A percentile compares a stretch with the other conserved stretches of the same genome.
Conservation (phyloP, 1,284 basidiomycete species). For the Mixia osmundae region DNA sequence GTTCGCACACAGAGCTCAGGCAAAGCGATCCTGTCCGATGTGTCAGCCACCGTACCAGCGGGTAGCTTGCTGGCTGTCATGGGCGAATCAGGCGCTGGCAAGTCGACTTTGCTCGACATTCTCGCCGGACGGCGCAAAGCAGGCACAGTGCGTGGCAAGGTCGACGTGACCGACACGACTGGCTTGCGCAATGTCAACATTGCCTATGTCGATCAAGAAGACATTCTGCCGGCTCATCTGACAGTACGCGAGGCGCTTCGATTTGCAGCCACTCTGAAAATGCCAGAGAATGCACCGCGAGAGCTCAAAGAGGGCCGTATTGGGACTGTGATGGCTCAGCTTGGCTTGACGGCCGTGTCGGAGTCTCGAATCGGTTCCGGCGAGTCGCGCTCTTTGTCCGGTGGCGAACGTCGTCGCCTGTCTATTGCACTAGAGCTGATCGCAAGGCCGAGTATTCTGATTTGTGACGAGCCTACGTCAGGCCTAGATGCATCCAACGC, state of each 20-base stretch:
- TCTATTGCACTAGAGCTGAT: conserved; percentile 41
- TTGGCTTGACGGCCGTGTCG: conserved; percentile 46
- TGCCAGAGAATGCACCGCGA: conserved; percentile 53
- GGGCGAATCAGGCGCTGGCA: conserved; percentile 33
- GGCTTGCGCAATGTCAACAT: conserved; percentile 29
- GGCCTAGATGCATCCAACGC: conserved; percentile 72
- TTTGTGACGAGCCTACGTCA: conserved; percentile 39
- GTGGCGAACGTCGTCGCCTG: conserved; percentile 37
- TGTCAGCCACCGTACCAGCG: conserved; percentile 43
- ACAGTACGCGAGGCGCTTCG: conserved; percentile 55
- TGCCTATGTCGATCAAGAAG: conserved; percentile 53
- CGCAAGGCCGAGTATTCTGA: conserved; percentile 35
- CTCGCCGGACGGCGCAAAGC: conserved; percentile 51
- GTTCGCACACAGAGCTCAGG: conserved; percentile 27
- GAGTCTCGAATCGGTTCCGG: conserved; percentile 46
- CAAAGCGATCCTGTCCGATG: conserved; percentile 44
- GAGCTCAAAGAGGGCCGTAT: conserved; percentile 42
- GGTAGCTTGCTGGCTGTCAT: conserved; percentile 69
- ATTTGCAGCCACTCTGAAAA: conserved; percentile 56
- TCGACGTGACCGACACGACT: conserved; percentile 23
- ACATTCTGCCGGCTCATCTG: conserved; percentile 12
- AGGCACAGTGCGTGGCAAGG: conserved; percentile 39
- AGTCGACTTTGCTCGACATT: conserved; percentile 66
- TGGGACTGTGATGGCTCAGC: conserved; percentile 39
- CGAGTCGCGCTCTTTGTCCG: conserved; percentile 37